These are phyloP conservation scores for Alternaria panax DNA, from an alignment of 2,329 filamentous ascomycete genomes.

Conservation along the genomic window DNA sequence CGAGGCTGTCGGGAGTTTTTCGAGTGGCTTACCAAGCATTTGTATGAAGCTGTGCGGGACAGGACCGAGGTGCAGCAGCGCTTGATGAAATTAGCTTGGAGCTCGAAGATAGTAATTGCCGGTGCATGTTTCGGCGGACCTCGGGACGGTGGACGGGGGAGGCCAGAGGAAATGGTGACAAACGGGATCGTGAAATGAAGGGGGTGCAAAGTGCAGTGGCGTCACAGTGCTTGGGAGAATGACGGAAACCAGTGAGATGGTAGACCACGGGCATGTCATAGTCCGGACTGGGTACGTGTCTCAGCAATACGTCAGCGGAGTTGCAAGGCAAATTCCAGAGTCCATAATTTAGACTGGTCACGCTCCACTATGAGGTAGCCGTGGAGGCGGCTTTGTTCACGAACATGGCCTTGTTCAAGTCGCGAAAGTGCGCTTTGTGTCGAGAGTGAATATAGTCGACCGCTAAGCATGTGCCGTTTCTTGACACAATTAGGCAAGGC, in stretches of 20 bases:
- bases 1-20: background rate
- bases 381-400: too few species aligned
- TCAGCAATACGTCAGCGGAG: background rate
- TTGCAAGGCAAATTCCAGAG: background rate
- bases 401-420: too few species aligned
- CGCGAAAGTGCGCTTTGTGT: too few species aligned
- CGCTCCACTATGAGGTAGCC: background rate
- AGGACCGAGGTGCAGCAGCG: conserved; percentile 5
- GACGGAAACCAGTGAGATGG: background rate
- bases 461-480: conserved; percentile 4
- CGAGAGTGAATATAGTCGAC: background rate
- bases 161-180: background rate
- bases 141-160: background rate
- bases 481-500: conserved; percentile 1
- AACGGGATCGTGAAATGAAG: background rate
- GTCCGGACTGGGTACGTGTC: background rate
- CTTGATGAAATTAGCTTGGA: conserved; percentile 5
- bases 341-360: background rate
- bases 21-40: background rate
- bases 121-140: conserved; percentile 4
- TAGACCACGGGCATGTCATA: background rate
- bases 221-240: conserved; percentile 10
- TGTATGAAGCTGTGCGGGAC: background rate
- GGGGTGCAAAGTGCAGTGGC: conserved; percentile 6
- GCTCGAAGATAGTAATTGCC: conserved; percentile 1